phyloP scores from a whole-genome alignment of 1,284 basidiomycete genomes.

The Apiotrichum gracile region DNA sequence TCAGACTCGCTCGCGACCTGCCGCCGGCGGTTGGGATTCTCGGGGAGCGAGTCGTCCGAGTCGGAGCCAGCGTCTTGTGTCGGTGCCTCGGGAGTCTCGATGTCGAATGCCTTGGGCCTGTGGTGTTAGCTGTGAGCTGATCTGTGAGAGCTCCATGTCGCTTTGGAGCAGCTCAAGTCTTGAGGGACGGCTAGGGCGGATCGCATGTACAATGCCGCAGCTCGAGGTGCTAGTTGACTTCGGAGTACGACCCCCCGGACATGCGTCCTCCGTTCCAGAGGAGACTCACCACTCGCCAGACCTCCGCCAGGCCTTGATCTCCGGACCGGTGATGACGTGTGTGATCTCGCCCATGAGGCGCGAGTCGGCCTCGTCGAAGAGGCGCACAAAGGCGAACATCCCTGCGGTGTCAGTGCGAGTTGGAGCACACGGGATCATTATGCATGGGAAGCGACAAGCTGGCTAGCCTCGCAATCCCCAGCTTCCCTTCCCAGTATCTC shows the following conservation, averaged over 20 bases:
- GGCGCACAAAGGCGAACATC: conserved; percentile 32
- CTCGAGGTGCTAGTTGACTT: too few relatives aligned
- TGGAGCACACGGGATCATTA: not conserved
- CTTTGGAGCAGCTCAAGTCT: too few relatives aligned
- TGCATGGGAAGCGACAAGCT: not conserved
- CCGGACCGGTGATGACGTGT: conserved; percentile 23
- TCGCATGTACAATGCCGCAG: not conserved
- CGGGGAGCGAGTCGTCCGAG: conserved; percentile 10
- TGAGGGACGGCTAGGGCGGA: too few relatives aligned
- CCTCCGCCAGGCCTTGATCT: conserved; percentile 36
- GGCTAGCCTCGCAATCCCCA: too few relatives aligned
- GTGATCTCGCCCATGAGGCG: conserved; percentile 36
- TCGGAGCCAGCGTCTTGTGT: not conserved
- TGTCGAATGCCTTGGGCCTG: conserved; percentile 19
- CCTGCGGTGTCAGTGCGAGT: conserved; percentile 15
- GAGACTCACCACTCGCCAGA: conserved; percentile 35
- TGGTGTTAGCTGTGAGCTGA: not conserved
- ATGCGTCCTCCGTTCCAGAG: not conserved
- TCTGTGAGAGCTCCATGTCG: not conserved
- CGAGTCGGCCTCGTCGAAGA: conserved; percentile 22
- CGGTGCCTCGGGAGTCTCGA: not conserved
- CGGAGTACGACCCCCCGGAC: too few relatives aligned
- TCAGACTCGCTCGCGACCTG: conserved; percentile 3
- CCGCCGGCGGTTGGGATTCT: conserved; percentile 18
- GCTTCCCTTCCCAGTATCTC: too few relatives aligned